Evolutionary conservation across 345 rosid genomes (phyloP).

Genomic region (Eucalyptus regnans): DNA sequence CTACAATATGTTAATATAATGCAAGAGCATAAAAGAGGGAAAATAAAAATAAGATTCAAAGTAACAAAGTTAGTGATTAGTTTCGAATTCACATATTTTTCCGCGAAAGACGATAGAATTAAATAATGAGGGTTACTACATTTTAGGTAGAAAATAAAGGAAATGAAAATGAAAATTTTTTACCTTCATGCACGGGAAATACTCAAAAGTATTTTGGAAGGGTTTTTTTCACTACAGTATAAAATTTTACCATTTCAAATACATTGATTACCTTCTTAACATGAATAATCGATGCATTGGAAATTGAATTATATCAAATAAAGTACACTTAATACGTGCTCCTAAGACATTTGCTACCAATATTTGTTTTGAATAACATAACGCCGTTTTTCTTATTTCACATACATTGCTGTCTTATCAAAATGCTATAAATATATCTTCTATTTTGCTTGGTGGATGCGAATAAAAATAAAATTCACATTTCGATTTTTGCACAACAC

Average conservation of each 20-base stretch:
- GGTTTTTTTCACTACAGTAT: background rate
- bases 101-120: background rate
- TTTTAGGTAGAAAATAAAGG: background rate
- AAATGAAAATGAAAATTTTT: background rate
- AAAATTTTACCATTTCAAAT: background rate
- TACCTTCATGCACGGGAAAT: background rate
- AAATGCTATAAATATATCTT: background rate
- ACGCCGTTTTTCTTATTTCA: background rate
- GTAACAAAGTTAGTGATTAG: background rate
- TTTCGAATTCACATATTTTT: background rate
- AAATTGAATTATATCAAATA: background rate
- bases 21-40: background rate
- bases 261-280: background rate
- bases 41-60: background rate
- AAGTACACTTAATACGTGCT: background rate
- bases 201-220: background rate
- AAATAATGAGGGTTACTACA: background rate
- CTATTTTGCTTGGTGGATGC: background rate
- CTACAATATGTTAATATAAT: background rate
- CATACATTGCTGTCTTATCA: rapidly evolving
- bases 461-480: background rate
- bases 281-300: background rate
- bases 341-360: background rate
- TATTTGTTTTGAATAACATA: background rate
- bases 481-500: background rate